Base-by-base conservation (phyloP, 148 eudicot species). In the Chenopodium album region DNA sequence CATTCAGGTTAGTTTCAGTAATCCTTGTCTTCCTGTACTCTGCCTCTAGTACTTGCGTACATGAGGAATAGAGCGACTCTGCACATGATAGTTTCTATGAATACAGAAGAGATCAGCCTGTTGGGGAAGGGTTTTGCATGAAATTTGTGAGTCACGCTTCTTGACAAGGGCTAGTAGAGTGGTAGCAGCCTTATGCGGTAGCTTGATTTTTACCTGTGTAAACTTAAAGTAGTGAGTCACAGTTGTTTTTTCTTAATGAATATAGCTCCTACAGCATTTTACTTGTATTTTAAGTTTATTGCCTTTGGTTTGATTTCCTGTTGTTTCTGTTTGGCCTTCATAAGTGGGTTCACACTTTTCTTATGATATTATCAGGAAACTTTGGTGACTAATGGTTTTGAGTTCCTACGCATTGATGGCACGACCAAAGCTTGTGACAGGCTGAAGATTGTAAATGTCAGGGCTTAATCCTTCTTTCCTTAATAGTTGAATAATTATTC, bases 331-430 rank as follows among this genome's bases (percentile, higher is more conserved):
- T 22, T 46, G 17, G 82, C 9, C 9, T 23, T 65, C 50, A 41
- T 34, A 44, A 76, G 56, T 56, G 71, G 59, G 44, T 56, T 52
- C 66, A 54, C 59, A 48, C 5, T 34, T 79, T 26, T 28, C 19
- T 83, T 84, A 20, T 86, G n/a, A 54, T 73, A 50, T 29, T 16
- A 22, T 34, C 91, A 97, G 98, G 97, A 94, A 74, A 82, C 97
- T 56, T 75, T 97, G 78, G 54, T 71, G 34, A 83, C 90, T 47
- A 81, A 78, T 69, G 89, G 91, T 65, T 97, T 89, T 85, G 82
- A 88, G 82, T 94, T 89, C 86, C 86, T 91, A 72, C 94, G 99
- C 68, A 94, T 97, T 68, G 99, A 97, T 84, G 99, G 99, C 69
- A 94, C 98, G 28, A 94, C 97, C 52, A 97, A 97, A 89, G 88